Evolutionary conservation across 1,139 yeast species (phyloP).

Genomic region (Suhomyces taliae): DNA sequence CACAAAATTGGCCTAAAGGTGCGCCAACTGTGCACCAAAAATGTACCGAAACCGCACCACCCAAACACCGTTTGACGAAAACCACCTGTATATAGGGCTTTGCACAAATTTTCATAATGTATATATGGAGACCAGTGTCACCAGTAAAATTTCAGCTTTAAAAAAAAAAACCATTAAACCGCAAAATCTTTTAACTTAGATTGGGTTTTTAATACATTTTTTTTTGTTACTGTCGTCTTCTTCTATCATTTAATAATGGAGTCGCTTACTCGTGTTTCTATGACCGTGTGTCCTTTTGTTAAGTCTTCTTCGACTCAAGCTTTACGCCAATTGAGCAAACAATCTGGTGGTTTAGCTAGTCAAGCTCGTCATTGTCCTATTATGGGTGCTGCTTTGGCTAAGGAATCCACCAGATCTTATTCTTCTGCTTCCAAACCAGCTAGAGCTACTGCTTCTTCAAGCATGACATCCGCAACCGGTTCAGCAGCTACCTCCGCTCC

Average conservation of each 20-base stretch:
- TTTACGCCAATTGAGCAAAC: conserved; percentile 50
- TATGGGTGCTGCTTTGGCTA: conserved; percentile 73
- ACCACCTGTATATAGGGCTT: conserved; percentile 3
- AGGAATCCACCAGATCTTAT: conserved; percentile 43
- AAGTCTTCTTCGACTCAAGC: conserved; percentile 65
- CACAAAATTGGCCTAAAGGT: neutral
- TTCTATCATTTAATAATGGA: conserved; percentile 55
- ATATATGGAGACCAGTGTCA: conserved; percentile 1
- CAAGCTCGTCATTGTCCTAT: conserved; percentile 84
- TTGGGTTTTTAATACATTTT: neutral
- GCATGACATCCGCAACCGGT: conserved; percentile 4
- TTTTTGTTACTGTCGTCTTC: neutral
- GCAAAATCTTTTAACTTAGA: neutral
- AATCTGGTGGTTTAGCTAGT: conserved; percentile 48
- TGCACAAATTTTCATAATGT: conserved; percentile 7
- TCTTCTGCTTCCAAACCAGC: conserved; percentile 58
- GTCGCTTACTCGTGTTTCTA: conserved; percentile 71
- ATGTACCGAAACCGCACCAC: neutral
- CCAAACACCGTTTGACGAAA: neutral
- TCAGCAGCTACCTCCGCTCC: conserved; percentile 23
- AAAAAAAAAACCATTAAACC: neutral
- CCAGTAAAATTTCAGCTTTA: neutral
- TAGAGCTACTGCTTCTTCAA: conserved; percentile 46
- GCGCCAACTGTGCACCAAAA: neutral
- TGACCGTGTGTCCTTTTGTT: conserved; percentile 83